Evolutionary conservation across 1,284 basidiomycete genomes (phyloP).

Genomic region (Flammula alnicola): DNA sequence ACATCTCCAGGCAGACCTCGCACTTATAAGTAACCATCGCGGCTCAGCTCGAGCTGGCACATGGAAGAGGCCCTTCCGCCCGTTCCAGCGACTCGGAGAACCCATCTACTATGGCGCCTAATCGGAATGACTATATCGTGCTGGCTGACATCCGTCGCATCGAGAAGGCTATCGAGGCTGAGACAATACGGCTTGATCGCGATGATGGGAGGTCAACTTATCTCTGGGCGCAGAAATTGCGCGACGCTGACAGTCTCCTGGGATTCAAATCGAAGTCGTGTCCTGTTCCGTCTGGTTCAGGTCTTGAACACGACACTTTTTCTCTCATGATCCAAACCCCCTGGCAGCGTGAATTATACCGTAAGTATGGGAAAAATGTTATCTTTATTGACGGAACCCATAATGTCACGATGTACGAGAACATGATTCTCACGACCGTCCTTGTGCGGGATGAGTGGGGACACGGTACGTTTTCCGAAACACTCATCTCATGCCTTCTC

Average conservation of each 20-base stretch:
- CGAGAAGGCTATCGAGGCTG: conserved; percentile 13
- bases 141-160: conserved; percentile 8
- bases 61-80: too few species aligned
- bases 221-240: conserved; percentile 6
- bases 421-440: conserved; percentile 9
- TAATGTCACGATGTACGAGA: conserved; percentile 15
- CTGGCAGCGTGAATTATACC: not conserved
- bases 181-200: conserved; percentile 7
- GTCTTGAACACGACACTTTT: conserved; percentile 2
- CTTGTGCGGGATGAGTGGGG: conserved; percentile 13
- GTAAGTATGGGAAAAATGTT: not conserved
- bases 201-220: conserved; percentile 12
- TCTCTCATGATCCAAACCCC: conserved; percentile 11
- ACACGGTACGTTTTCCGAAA: conserved; percentile 10
- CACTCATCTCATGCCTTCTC: too few species aligned
- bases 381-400: conserved; percentile 13
- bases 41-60: too few species aligned
- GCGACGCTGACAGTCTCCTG: not conserved
- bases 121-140: conserved; percentile 5
- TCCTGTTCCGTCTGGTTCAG: conserved; percentile 2
- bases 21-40: too few species aligned
- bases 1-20: not conserved
- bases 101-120: too few species aligned
- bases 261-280: conserved; percentile 2
- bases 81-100: too few species aligned